Evolutionary conservation across 2,329 filamentous ascomycete species (phyloP).

Genomic region (Monilinia fructigena): DNA sequence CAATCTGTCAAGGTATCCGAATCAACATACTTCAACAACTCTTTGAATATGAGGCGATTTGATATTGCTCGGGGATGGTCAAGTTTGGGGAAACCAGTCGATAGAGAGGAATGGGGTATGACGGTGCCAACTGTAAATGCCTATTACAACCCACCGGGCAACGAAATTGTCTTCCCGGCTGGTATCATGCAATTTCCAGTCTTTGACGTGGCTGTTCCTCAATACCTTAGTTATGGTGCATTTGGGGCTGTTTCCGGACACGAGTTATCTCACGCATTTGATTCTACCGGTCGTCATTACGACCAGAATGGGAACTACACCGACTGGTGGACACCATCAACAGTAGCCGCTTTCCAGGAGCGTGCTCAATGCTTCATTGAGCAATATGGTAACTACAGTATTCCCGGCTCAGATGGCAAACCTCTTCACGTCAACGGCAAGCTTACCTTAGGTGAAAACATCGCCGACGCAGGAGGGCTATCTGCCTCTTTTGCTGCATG

Average conservation of each 20-base stretch:
- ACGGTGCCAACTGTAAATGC: constrained; percentile 63
- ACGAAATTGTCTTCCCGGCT: constrained; percentile 67
- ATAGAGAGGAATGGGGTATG: constrained; percentile 61
- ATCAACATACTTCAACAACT: constrained; percentile 57
- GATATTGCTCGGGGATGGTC: constrained; percentile 53
- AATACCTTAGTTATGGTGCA: constrained; percentile 67
- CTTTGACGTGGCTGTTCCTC: constrained; percentile 61
- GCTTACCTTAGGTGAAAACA: constrained; percentile 67
- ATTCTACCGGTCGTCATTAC: constrained; percentile 63
- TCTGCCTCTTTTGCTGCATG: constrained; percentile 63
- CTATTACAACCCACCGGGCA: constrained; percentile 55
- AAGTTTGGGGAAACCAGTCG: constrained; percentile 57
- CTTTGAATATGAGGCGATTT: constrained; percentile 51
- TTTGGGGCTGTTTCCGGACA: constrained; percentile 68
- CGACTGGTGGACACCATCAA: constrained; percentile 65
- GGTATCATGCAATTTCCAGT: constrained; percentile 69
- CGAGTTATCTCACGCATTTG: constrained; percentile 69
- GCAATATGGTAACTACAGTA: constrained; percentile 63
- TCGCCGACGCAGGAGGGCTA: constrained; percentile 68
- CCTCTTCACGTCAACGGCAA: constrained; percentile 61
- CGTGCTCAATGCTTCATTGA: constrained; percentile 64
- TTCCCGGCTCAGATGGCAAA: constrained; percentile 55
- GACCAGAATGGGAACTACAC: constrained; percentile 64
- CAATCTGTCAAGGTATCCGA: constrained; percentile 50
- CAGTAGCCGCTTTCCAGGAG: constrained; percentile 56